phyloP scores from a whole-genome alignment of 2,329 filamentous ascomycete genomes.

The Talaromyces piceae region DNA sequence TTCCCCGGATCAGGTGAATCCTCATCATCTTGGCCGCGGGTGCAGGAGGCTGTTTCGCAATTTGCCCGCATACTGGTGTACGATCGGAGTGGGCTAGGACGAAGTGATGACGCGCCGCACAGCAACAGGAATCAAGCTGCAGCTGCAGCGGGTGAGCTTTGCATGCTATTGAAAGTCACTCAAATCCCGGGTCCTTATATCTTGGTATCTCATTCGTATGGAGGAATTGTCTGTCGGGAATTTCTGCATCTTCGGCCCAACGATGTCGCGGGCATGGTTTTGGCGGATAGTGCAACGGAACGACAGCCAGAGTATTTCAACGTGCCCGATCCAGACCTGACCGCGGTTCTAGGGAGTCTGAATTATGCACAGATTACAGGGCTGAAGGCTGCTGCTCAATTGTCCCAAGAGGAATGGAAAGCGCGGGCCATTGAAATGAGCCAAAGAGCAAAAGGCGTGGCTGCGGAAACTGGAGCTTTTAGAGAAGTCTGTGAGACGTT shows the following conservation, averaged over 20 bases:
- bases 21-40: constrained; percentile 24
- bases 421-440: constrained; percentile 23
- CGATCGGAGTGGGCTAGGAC: constrained; percentile 33
- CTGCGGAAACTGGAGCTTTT: constrained; percentile 18
- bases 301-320: constrained; percentile 23
- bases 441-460: constrained; percentile 15
- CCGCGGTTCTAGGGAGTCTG: constrained; percentile 23
- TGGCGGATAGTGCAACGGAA: constrained; percentile 31
- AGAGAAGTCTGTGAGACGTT: constrained; percentile 21
- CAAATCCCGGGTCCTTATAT: constrained; percentile 22
- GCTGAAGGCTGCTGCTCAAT: constrained; percentile 19
- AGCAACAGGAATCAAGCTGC: constrained; percentile 14
- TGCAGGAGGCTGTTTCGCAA: constrained; percentile 22
- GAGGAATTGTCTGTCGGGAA: constrained; percentile 32
- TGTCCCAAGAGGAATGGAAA: constrained; percentile 30
- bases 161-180: constrained; percentile 19
- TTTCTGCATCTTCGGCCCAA: constrained; percentile 26
- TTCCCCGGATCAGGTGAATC: constrained; percentile 31
- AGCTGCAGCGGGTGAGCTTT: constrained; percentile 25
- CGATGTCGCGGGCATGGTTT: constrained; percentile 30
- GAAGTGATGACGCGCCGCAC: constrained; percentile 20
- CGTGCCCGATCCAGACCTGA: constrained; percentile 24
- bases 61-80: constrained; percentile 28
- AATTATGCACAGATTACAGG: constrained; percentile 27
- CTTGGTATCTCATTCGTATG: constrained; percentile 35